Evolutionary conservation across 2,329 filamentous ascomycete species (phyloP).

Genomic region (Hawksworthiomyces lignivorus): DNA sequence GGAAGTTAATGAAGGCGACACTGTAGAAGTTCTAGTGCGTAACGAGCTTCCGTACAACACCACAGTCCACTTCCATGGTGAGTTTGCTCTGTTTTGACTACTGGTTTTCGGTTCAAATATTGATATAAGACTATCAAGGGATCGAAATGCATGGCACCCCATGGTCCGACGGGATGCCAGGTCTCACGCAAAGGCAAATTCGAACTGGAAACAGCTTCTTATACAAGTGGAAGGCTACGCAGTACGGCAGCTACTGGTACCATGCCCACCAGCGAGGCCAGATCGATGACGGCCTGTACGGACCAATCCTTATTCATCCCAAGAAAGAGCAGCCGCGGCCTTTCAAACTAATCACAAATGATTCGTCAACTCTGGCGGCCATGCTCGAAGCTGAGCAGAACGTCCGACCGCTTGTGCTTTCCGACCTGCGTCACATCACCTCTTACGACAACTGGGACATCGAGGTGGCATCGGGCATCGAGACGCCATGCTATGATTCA

Average conservation of each 20-base stretch:
- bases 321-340: slow-evolving; percentile 28
- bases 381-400: slow-evolving; percentile 42
- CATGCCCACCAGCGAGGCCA: slow-evolving; percentile 50
- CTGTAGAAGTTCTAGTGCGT: slow-evolving; percentile 34
- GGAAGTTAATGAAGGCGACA: slow-evolving; percentile 43
- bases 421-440: slow-evolving; percentile 49
- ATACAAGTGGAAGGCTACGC: slow-evolving; percentile 47
- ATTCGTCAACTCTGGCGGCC: slow-evolving; percentile 29
- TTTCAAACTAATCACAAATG: slow-evolving; percentile 39
- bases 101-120: too few species aligned
- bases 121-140: slow-evolving; percentile 22
- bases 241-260: slow-evolving; percentile 55
- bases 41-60: slow-evolving; percentile 41
- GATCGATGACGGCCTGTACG: slow-evolving; percentile 53
- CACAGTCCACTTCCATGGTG: slow-evolving; percentile 43
- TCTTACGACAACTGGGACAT: slow-evolving; percentile 30
- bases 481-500: slow-evolving; percentile 50
- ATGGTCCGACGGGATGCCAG: slow-evolving; percentile 55
- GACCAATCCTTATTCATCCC: slow-evolving; percentile 44
- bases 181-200: slow-evolving; percentile 47
- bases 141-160: slow-evolving; percentile 44
- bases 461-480: slow-evolving; percentile 35
- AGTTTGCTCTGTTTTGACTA: too few species aligned
- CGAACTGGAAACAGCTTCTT: slow-evolving; percentile 38
- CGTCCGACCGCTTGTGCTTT: slow-evolving; percentile 41